Percentiles rank a stretch among this genome's conserved stretches.
phyloP scores from a whole-genome alignment of 228 moss, liverwort and hornwort species.

The Sphagnum magellanicum region DNA sequence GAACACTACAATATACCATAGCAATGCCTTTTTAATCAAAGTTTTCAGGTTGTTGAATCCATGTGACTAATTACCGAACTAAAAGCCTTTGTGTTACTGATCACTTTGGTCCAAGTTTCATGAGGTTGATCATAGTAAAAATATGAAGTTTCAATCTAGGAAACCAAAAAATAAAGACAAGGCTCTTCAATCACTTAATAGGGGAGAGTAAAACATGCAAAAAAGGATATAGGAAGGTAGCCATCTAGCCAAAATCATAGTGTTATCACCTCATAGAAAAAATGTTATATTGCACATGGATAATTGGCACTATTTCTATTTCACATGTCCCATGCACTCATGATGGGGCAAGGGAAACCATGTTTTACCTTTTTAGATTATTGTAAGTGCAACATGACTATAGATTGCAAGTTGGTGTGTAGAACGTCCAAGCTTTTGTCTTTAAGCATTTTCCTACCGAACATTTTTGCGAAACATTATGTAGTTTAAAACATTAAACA shows the following conservation, averaged over 20 bases:
- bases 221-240: conserved; percentile 64
- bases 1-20: conserved; percentile 77
- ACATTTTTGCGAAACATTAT: too few species aligned
- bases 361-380: too few species aligned
- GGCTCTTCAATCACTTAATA: conserved; percentile 89
- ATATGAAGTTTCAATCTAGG: conserved; percentile 95
- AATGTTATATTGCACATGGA: too few species aligned
- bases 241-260: conserved; percentile 31
- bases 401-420: too few species aligned
- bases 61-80: conserved; percentile 65
- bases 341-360: too few species aligned
- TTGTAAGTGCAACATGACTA: too few species aligned
- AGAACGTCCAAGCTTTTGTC: too few species aligned
- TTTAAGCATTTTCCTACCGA: too few species aligned
- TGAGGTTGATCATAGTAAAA: conserved; percentile 88
- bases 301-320: too few species aligned
- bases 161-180: conserved; percentile 88
- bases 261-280: conserved; percentile 22
- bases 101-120: conserved; percentile 92
- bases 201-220: conserved; percentile 70
- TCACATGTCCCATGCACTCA: too few species aligned
- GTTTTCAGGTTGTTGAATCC: conserved; percentile 57
- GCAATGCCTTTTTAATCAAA: conserved; percentile 38
- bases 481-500: too few species aligned
- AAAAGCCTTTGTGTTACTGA: conserved; percentile 68